Conservation (phyloP, 176 grass and related monocot genomes). For the Eragrostis curvula region DNA sequence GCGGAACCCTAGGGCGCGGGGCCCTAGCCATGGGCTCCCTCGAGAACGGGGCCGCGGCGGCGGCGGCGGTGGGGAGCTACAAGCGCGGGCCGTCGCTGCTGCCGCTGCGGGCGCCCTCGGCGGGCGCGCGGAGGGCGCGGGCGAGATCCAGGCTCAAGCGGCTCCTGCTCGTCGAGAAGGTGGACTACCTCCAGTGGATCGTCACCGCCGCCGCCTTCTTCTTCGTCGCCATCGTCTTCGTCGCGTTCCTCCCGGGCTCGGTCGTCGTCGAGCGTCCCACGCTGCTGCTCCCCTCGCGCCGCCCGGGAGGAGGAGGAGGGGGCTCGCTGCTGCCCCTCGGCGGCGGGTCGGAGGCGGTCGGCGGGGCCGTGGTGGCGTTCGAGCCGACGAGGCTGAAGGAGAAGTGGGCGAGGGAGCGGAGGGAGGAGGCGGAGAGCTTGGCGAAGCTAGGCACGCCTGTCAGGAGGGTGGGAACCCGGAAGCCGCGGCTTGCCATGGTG, state of each 20-base stretch:
- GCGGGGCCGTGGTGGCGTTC: conserved; percentile 69
- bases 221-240: conserved; percentile 77
- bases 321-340: conserved; percentile 1
- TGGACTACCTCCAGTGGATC: conserved; percentile 74
- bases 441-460: conserved; percentile 49
- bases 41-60: conserved; percentile 39
- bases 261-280: conserved; percentile 41
- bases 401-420: conserved; percentile 70
- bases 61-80: conserved; percentile 38
- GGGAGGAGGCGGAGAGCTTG: conserved; percentile 57
- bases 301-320: neutral
- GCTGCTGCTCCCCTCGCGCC: conserved; percentile 28
- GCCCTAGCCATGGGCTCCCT: conserved; percentile 72
- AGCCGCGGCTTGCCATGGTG: conserved; percentile 91
- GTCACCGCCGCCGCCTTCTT: conserved; percentile 72
- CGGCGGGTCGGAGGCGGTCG: conserved; percentile 48
- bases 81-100: conserved; percentile 46
- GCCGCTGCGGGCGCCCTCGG: conserved; percentile 8
- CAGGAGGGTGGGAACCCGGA: conserved; percentile 54
- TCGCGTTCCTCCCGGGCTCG: conserved; percentile 67
- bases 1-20: conserved; percentile 26
- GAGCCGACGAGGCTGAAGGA: conserved; percentile 73
- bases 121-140: conserved; percentile 33
- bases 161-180: conserved; percentile 82
- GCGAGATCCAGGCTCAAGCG: conserved; percentile 82